Evolutionary conservation across 2,329 filamentous ascomycete genomes (phyloP).

Genomic region (Beauveria medogensis): DNA sequence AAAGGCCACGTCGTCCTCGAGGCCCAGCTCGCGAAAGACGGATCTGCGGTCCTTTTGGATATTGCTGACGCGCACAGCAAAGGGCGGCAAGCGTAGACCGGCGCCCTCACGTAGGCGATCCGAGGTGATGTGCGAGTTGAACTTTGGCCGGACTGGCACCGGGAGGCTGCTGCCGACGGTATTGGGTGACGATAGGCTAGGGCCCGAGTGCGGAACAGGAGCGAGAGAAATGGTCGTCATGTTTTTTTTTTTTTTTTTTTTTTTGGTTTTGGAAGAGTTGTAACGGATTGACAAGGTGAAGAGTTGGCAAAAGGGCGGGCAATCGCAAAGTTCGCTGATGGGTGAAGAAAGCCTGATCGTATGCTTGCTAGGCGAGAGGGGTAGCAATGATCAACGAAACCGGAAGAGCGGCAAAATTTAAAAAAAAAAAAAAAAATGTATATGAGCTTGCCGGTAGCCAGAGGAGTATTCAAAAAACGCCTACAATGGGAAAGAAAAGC

Average conservation of each 20-base stretch:
- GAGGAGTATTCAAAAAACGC: neutral
- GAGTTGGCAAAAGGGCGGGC: neutral
- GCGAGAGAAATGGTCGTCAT: neutral
- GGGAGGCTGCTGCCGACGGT: conserved; percentile 8
- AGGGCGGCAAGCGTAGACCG: conserved; percentile 27
- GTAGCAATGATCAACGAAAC: too few relatives aligned
- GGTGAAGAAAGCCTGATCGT: neutral
- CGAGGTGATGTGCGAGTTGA: conserved; percentile 42
- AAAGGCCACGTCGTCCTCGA: conserved; percentile 28
- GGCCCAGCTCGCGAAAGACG: conserved; percentile 43
- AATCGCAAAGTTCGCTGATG: neutral
- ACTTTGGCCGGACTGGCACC: conserved; percentile 33
- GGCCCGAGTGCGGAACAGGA: conserved; percentile 3
- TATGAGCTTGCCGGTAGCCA: neutral
- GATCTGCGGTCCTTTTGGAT: conserved; percentile 43
- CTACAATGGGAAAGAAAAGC: neutral
- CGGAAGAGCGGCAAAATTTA: too few relatives aligned
- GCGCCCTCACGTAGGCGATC: conserved; percentile 43
- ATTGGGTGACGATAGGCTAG: neutral
- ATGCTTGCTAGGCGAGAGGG: too few relatives aligned
- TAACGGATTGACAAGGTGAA: too few relatives aligned
- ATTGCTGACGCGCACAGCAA: conserved; percentile 33
- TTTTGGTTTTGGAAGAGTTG: neutral
- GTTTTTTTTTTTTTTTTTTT: neutral
- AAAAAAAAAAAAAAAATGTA: neutral